Evolutionary conservation across 441 rosid species (phyloP).

Genomic region (Croton laevigatus): DNA sequence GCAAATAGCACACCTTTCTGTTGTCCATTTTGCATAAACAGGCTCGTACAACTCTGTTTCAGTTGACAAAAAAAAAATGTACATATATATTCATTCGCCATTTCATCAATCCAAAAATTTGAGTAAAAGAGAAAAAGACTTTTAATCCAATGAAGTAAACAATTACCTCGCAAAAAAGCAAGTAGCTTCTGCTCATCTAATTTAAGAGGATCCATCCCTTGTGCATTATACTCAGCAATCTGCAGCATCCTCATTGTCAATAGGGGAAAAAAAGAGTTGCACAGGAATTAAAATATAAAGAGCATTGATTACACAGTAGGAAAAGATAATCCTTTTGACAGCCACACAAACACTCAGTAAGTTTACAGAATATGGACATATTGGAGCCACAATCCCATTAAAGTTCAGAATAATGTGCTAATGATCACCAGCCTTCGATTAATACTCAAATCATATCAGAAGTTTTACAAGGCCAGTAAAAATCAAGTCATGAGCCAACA

Average conservation of each 20-base stretch:
- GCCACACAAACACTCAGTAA: neutral
- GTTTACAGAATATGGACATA: neutral
- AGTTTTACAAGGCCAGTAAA: neutral
- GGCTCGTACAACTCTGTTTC: constrained; percentile 75
- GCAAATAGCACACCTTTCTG: constrained; percentile 94
- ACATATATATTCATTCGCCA: neutral
- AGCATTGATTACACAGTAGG: constrained; percentile 2
- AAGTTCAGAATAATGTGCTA: neutral
- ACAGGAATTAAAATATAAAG: neutral
- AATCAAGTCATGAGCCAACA: neutral
- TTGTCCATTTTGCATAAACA: constrained; percentile 79
- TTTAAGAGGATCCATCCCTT: constrained; percentile 46
- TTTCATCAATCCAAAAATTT: neutral
- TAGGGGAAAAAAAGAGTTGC: constrained; percentile 2
- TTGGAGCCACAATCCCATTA: neutral
- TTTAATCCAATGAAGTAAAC: too few relatives aligned
- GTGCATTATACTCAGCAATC: constrained; percentile 51
- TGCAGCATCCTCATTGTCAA: constrained; percentile 37
- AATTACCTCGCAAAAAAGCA: constrained; percentile 76
- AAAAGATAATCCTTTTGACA: neutral
- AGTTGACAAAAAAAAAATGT: neutral
- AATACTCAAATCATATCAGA: neutral
- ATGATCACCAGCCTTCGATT: neutral
- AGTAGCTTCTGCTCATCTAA: constrained; percentile 62
- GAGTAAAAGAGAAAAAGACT: neutral